These are phyloP conservation scores for Baorangia bicolor DNA, from an alignment of 768 basidiomycete genomes.

Conservation along the genomic window DNA sequence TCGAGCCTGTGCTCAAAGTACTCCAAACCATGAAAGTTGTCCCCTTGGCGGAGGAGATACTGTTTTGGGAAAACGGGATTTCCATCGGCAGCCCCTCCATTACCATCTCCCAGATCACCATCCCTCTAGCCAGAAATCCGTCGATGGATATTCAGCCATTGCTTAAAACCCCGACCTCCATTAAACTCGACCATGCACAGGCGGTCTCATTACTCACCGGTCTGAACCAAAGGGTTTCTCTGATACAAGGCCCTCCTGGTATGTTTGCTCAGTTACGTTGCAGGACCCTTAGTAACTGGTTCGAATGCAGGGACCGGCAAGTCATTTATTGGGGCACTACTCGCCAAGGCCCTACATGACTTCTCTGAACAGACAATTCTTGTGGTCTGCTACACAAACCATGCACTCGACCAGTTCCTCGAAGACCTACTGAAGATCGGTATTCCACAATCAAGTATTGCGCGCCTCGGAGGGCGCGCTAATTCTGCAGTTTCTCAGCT, in stretches of 20 bases:
- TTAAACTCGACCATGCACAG: constrained; percentile 55
- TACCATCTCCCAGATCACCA: constrained; percentile 25
- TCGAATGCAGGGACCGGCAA: constrained; percentile 60
- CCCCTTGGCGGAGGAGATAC: constrained; percentile 49
- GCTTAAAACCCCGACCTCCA: constrained; percentile 37
- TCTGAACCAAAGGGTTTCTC: constrained; percentile 53
- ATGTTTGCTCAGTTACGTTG: constrained; percentile 13
- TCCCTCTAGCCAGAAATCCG: constrained; percentile 32
- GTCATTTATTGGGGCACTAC: constrained; percentile 65
- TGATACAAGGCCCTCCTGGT: constrained; percentile 77
- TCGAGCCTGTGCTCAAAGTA: constrained; percentile 58
- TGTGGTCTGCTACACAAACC: constrained; percentile 72
- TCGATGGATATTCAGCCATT: constrained; percentile 40
- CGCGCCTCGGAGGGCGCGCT: constrained; percentile 56
- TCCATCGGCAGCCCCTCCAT: constrained; percentile 9
- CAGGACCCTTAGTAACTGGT: not conserved
- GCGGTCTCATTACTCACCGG: constrained; percentile 45
- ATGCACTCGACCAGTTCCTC: constrained; percentile 69
- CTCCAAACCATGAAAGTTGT: constrained; percentile 47
- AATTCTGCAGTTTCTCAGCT: constrained; percentile 47
- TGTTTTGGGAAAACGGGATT: constrained; percentile 48
- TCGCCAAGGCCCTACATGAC: constrained; percentile 58
- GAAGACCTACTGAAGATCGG: constrained; percentile 60
- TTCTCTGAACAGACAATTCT: constrained; percentile 48
- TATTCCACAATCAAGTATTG: constrained; percentile 47